These are phyloP conservation scores for Pichia exigua DNA, from an alignment of 805 yeast genomes.

Conservation along the genomic window DNA sequence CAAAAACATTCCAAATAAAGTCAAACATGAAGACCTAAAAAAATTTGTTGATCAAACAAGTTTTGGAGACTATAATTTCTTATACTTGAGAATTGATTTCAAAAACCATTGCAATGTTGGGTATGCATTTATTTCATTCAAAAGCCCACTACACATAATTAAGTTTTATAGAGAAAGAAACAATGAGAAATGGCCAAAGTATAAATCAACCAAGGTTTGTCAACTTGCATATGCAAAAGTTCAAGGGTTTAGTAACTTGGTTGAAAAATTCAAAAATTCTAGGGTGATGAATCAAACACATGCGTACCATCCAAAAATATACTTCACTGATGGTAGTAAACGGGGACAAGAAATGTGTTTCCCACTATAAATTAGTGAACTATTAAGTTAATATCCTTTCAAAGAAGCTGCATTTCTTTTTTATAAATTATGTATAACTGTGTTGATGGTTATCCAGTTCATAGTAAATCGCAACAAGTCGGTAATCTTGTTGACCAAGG, in stretches of 20 bases:
- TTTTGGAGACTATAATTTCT: conserved; percentile 29
- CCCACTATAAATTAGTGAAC: conserved; percentile 27
- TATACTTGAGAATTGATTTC: conserved; percentile 46
- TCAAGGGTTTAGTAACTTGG: conserved; percentile 39
- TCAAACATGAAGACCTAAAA: conserved; percentile 38
- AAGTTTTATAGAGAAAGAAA: conserved; percentile 37
- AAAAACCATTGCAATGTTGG: conserved; percentile 48
- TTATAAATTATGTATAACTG: not conserved
- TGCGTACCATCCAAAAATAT: conserved; percentile 41
- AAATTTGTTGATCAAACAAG: conserved; percentile 39
- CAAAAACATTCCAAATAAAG: conserved; percentile 47
- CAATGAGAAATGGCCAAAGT: conserved; percentile 40
- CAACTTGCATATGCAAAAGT: conserved; percentile 45
- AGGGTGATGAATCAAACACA: conserved; percentile 39
- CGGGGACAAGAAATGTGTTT: conserved; percentile 37
- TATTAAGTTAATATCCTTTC: no score
- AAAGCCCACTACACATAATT: conserved; percentile 35
- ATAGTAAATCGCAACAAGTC: no score
- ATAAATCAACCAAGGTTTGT: conserved; percentile 43
- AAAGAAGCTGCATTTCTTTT: no score
- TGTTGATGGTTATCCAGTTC: not conserved
- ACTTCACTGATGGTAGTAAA: conserved; percentile 34
- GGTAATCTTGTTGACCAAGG: no score
- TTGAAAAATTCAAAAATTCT: conserved; percentile 42
- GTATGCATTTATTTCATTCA: conserved; percentile 46